Base-by-base conservation (phyloP, 2,329 filamentous ascomycete genomes). In the Tolypocladium tropicale region DNA sequence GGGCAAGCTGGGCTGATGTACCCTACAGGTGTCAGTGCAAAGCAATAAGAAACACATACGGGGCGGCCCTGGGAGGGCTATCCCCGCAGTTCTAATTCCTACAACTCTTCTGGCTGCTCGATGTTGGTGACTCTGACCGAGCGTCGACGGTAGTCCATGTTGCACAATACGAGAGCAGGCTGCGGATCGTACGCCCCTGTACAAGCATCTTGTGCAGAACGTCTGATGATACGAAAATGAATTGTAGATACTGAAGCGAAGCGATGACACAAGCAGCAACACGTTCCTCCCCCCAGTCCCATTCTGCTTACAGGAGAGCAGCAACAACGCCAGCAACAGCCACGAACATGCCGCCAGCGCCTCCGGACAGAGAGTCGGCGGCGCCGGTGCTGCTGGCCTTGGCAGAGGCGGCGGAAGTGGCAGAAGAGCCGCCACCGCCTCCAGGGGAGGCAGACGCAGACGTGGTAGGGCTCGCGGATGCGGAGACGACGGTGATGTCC, bases 271-370 rank as follows among this genome's bases (percentile, higher is more conserved):
- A 55, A 14, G 11, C 34, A 32, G 11, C 25, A 14, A 41, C 4
- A 18, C 6, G 4, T 25, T n/a, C 25, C 6, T 37, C 10, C 21
- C 48, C n/a, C 34, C 28, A 51, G 4, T 14, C 28, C 54, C 16
- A 34, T 18, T 21, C 14, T 21, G 18, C 23, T 46, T 69, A 75
- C 55, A 75, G 61, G 32, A 74, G 62, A 43, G 68, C 70, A 54
- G 66, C 72, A 55, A 75, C 64, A 21, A 66, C 67, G 56, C 69
- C 74, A 34, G 69, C 72, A 41, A 74, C 63, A 53, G 70, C 73
- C 30, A 70, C 64, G 28, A 74, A 62, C 18, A 72, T 57, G 36
- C 68, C 63, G 21, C 70, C 70, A 23, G 67, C 66, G 59, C 68
- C 68, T 51, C 64, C 65, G 41, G 64, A 65, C 43, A 70, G 62